phyloP scores from a whole-genome alignment of 805 yeast species.

The Komagataella kurtzmanii region DNA sequence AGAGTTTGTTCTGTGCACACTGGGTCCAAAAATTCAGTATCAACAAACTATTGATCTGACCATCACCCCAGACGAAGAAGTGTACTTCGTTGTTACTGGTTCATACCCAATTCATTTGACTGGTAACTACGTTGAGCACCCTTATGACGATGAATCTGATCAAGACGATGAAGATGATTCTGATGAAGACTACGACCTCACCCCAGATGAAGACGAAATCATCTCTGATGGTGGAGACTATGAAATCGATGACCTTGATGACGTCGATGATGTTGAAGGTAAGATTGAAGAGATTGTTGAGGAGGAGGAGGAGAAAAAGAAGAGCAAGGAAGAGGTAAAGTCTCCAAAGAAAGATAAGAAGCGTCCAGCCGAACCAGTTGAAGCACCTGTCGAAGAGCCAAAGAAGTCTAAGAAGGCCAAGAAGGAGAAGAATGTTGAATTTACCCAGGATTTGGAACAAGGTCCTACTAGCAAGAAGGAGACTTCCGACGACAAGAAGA shows the following conservation, averaged over 20 bases:
- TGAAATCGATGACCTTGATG: slow-evolving; percentile 52
- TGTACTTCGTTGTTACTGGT: slow-evolving; percentile 89
- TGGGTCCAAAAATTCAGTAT: slow-evolving; percentile 70
- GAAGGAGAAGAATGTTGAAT: slow-evolving; percentile 67
- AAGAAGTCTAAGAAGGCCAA: slow-evolving; percentile 22
- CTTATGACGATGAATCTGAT: slow-evolving; percentile 58
- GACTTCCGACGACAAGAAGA: slow-evolving; percentile 19
- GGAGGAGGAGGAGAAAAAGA: slow-evolving; percentile 35
- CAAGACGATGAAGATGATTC: slow-evolving; percentile 34
- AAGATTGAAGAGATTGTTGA: slow-evolving; percentile 66
- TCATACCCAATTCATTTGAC: slow-evolving; percentile 84
- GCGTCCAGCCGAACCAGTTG: slow-evolving; percentile 3
- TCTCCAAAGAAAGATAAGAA: slow-evolving; percentile 13
- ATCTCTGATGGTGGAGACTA: slow-evolving; percentile 29
- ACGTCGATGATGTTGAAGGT: slow-evolving; percentile 56
- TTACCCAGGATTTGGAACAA: slow-evolving; percentile 83
- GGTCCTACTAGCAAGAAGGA: slow-evolving; percentile 56
- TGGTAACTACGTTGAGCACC: slow-evolving; percentile 95
- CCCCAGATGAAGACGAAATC: slow-evolving; percentile 68
- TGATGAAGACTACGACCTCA: slow-evolving; percentile 50
- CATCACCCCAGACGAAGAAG: slow-evolving; percentile 87
- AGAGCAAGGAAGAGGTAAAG: slow-evolving; percentile 15
- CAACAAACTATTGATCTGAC: slow-evolving; percentile 90
- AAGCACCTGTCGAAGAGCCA: slow-evolving; percentile 7
- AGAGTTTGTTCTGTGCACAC: slow-evolving; percentile 78